phyloP scores from a whole-genome alignment of 2,329 filamentous ascomycete species.

The Stachybotrys chlorohalonatus region DNA sequence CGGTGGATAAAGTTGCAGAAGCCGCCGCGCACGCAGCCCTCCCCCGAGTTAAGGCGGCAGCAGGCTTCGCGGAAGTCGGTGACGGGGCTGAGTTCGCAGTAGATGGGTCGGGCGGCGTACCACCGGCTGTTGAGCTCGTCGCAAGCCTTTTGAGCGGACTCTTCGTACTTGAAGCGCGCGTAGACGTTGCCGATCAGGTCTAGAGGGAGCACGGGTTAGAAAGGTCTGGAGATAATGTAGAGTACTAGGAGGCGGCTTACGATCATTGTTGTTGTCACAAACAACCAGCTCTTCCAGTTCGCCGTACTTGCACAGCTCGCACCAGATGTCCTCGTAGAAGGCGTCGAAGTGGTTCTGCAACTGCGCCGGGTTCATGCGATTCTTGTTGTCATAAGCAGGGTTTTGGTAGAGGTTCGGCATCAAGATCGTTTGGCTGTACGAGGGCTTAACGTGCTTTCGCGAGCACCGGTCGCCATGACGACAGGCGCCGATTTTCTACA shows the following conservation, averaged over 20 bases:
- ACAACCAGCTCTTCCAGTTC: constrained; percentile 97
- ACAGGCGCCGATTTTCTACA: constrained; percentile 97
- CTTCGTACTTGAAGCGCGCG: constrained; percentile 99
- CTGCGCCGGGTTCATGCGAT: constrained; percentile 92
- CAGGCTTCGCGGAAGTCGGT: constrained; percentile 98
- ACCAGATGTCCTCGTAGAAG: constrained; percentile 99
- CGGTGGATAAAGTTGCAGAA: constrained; percentile 99
- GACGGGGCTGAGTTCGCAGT: constrained; percentile 93
- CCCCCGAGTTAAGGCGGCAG: constrained; percentile 86
- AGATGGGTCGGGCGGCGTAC: constrained; percentile 96
- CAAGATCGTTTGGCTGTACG: constrained; percentile 94
- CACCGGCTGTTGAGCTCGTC: constrained; percentile 89
- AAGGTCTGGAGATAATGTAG: neutral
- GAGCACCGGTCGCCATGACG: constrained; percentile 97
- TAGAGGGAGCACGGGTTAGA: constrained; percentile 24
- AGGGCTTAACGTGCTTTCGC: constrained; percentile 97
- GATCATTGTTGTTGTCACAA: constrained; percentile 99
- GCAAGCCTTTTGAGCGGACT: constrained; percentile 86
- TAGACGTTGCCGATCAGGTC: constrained; percentile 98
- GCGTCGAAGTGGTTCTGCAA: constrained; percentile 99
- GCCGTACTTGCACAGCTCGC: constrained; percentile 98
- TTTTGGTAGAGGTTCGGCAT: constrained; percentile 99
- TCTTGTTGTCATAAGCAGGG: constrained; percentile 92
- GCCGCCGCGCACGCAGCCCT: constrained; percentile 89
- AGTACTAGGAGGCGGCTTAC: constrained; percentile 37